Base-by-base conservation (phyloP, 1,139 yeast genomes). In the Pichia sp. region DNA sequence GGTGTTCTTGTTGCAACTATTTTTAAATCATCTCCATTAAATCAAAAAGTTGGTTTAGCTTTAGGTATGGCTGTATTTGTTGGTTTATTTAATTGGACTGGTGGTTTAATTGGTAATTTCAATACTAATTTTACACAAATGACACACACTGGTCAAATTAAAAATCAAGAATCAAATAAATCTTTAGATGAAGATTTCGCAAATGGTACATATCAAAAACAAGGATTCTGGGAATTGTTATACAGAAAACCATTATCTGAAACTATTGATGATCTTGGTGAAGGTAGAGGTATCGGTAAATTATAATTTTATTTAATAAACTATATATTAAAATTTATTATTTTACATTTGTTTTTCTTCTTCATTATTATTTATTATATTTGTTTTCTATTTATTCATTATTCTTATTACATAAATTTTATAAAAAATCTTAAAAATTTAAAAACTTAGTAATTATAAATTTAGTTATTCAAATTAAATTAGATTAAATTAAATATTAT, bases 171-270 rank as follows among this genome's bases (percentile, higher is more conserved):
- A 32, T 51, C 57, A 29, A 59, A 58, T 39, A 52, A 50, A 42
- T 45, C 51, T 6, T 43, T 59, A 30, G 67, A 66, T 37, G 68
- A 61, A 47, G 70, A 71, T 47, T 70, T 68, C 40, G 53, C 48
- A 20, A 54, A 55, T 39, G 59, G 58, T 29, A 51, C 57, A 16
- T 55, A 57, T 48, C 68, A 67, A 48, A 75, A 76, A 61, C 92
- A 83, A 66, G 80, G 80, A 33, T 84, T 84, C 69, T 86, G 90
- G 89, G 94, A 85, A 55, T 81, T 82, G 39, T 79, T 81, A 66
- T 78, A 80, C 69, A 80, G 95, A 71, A 78, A 87, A 62, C 95
- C 95, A 26, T 68, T 86, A 56, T 79, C 89, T 31, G 90, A 85
- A 66, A 85, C 95, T 22, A 75, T 83, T 34, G 84, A 79, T 53